phyloP scores from a whole-genome alignment of 129 eudicot species.

The Pulicaria dysenterica region DNA sequence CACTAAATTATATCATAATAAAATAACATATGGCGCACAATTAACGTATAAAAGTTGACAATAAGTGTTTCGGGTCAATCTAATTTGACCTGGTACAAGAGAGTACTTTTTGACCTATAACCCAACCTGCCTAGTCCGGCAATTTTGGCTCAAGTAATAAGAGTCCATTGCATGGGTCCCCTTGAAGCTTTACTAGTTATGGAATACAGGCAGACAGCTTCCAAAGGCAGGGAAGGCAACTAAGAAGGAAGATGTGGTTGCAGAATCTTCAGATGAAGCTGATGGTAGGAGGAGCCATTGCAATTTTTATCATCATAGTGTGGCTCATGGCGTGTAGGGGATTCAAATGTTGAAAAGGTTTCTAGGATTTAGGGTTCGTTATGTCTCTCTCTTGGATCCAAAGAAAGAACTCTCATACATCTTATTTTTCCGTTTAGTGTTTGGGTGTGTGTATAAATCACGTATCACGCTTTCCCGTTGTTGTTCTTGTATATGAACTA shows the following conservation, averaged over 20 bases:
- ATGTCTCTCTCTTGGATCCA: conserved; percentile 18
- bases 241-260: conserved; percentile 88
- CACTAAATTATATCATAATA: too few relatives aligned
- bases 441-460: conserved; percentile 31
- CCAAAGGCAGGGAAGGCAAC: conserved; percentile 87
- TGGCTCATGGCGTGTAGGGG: conserved; percentile 72
- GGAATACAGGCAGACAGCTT: conserved; percentile 81
- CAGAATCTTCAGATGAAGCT: conserved; percentile 86
- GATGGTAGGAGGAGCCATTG: conserved; percentile 65
- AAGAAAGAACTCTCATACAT: conserved; percentile 5
- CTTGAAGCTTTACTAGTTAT: neutral
- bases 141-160: neutral
- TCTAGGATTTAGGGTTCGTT: conserved; percentile 21
- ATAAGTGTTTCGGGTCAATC: too few relatives aligned
- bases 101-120: too few relatives aligned
- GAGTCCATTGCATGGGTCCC: neutral
- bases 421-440: neutral
- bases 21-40: too few relatives aligned
- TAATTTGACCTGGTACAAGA: too few relatives aligned
- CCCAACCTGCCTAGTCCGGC: too few relatives aligned
- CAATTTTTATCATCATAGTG: conserved; percentile 55
- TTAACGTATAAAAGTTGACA: too few relatives aligned
- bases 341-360: conserved; percentile 48
- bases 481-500: conserved; percentile 31
- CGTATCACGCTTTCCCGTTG: conserved; percentile 15